Percentiles rank a stretch among this genome's conserved stretches.
phyloP scores from a whole-genome alignment of 176 grass and related monocot genomes.

The Dendrocalamus sinicus region DNA sequence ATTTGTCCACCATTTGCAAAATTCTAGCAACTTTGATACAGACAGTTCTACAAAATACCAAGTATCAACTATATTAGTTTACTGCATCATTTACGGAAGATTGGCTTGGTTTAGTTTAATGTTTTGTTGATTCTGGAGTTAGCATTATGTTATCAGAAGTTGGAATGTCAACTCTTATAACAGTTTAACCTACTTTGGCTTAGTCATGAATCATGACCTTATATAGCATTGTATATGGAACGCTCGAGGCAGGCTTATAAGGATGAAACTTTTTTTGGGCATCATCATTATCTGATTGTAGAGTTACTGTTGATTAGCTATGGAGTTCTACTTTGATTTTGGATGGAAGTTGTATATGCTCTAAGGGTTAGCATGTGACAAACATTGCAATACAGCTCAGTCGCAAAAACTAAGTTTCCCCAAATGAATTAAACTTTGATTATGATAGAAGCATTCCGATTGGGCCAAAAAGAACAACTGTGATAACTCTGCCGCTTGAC shows the following conservation, averaged over 20 bases:
- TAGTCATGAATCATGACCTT: slow-evolving; percentile 10
- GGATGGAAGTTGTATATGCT: slow-evolving; percentile 2
- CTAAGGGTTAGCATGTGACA: slow-evolving; percentile 11
- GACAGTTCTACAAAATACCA: slow-evolving; percentile 4
- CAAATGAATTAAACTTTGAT: slow-evolving; percentile 9
- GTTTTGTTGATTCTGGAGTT: slow-evolving; percentile 25
- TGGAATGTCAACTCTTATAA: not conserved
- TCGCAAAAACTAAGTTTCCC: slow-evolving; percentile 5
- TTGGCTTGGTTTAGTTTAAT: slow-evolving; percentile 28
- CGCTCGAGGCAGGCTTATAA: not conserved
- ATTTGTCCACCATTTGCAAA: not conserved
- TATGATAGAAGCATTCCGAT: slow-evolving; percentile 22
- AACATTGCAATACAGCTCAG: not conserved
- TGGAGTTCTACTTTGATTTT: not conserved
- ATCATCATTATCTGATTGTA: slow-evolving; percentile 5
- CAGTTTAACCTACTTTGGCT: slow-evolving; percentile 16
- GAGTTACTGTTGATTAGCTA: not conserved
- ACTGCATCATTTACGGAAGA: not conserved
- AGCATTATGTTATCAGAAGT: slow-evolving; percentile 35
- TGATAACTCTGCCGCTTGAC: not conserved
- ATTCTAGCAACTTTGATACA: not conserved
- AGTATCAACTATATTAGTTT: not conserved
- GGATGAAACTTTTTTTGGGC: not conserved
- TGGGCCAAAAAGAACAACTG: slow-evolving; percentile 17
- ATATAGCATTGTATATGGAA: slow-evolving; percentile 2